These are phyloP conservation scores for Cystobasidium onofrii DNA, from an alignment of 768 basidiomycete genomes.

Conservation along the genomic window DNA sequence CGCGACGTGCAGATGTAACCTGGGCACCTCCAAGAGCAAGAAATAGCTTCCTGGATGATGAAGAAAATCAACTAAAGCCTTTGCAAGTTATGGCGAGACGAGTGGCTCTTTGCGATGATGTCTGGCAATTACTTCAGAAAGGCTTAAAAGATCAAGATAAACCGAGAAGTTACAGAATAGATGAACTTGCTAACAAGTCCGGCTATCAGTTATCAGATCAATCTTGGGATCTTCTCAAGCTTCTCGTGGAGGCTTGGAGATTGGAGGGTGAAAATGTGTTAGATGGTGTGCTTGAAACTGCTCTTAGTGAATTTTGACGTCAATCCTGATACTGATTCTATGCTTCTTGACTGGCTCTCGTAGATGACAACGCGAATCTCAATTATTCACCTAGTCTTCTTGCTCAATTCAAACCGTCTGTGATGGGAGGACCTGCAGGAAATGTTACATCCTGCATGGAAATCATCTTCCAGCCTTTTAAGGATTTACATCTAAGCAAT, in stretches of 20 bases:
- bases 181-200: neutral
- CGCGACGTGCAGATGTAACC: neutral
- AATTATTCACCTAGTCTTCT: neutral
- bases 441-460: neutral
- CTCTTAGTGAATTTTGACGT: too few relatives aligned
- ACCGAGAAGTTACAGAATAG: neutral
- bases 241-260: neutral
- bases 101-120: neutral
- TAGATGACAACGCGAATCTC: neutral
- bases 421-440: neutral
- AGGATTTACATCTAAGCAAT: neutral
- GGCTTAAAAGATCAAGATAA: neutral
- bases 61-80: neutral
- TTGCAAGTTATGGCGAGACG: neutral
- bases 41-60: neutral
- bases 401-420: neutral
- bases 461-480: neutral
- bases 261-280: neutral
- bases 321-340: too few relatives aligned
- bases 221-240: neutral
- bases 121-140: neutral
- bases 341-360: neutral
- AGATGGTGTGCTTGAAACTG: neutral
- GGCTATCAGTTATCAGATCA: neutral
- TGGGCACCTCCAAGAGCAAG: neutral